Evolutionary conservation across 352 stramenopile species (phyloP).

Genomic region (Blastocystis sp.): DNA sequence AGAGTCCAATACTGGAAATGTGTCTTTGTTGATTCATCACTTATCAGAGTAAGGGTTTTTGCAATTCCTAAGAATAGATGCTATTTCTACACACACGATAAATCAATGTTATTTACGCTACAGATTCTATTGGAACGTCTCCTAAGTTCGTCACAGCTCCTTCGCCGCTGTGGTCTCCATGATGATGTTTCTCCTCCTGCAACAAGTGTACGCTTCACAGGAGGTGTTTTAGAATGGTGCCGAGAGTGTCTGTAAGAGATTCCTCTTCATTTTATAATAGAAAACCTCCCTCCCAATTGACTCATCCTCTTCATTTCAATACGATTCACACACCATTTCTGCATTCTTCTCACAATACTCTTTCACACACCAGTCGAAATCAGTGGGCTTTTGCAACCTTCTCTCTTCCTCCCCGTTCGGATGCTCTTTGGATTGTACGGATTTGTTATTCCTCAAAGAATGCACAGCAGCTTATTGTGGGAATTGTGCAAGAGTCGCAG

Average conservation of each 20-base stretch:
- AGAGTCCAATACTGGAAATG: background rate
- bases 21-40: background rate
- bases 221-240: background rate
- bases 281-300: background rate
- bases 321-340: background rate
- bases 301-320: background rate
- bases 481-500: background rate
- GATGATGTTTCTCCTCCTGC: background rate
- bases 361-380: background rate
- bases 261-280: background rate
- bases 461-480: background rate
- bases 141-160: background rate
- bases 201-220: background rate
- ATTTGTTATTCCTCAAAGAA: background rate
- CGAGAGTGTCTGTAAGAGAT: background rate
- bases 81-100: constrained; percentile 9
- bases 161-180: background rate
- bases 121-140: constrained; percentile 32
- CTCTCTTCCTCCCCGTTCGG: background rate
- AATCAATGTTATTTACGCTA: background rate
- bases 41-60: background rate
- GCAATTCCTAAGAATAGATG: background rate
- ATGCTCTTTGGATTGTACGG: background rate
- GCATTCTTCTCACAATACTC: background rate
- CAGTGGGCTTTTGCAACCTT: background rate